Base-by-base conservation (phyloP, 1,284 basidiomycete species). In the Ganoderma multipileum region DNA sequence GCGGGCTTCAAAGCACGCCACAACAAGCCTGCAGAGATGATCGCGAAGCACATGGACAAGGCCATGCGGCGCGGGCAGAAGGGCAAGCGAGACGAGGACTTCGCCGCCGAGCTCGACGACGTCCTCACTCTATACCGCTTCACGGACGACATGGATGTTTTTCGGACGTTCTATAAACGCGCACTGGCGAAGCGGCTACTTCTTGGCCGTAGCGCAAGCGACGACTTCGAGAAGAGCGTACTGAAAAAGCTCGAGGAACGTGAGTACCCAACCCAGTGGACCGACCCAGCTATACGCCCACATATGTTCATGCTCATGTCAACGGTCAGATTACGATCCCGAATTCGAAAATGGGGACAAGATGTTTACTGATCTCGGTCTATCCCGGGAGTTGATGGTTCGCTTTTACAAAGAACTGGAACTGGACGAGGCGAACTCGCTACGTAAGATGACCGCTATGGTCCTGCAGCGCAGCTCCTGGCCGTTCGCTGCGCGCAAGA, bases 131-230 rank as follows among this genome's bases (percentile, higher is more conserved):
- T 99, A 60, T 97, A 98, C 80, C 86, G 96, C 57, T 98, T 91
- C 79, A 96, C 95, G 3, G 89, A 93, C 66, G 95, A 96, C 79
- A 95, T 95, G 79, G 95, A 97, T 76, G 94, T 96, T 23, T 98
- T 98, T 81, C 91, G 97, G 75, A 94, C 94, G 39, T 99, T 98
- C 82, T 99, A 99, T 81, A 93, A 95, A 77, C 90, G 94, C 11
- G 90, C 92, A 60, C 83, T 99, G 64, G 95, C 97, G 23, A 98
- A 95, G 83, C 88, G 97, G 47, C 79, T 99, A 66, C 82, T 99
- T 47, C 84, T 98, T 23, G 91, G 91, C 74, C 92, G 92, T 77
- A 95, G 92, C 64, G 97, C 97, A 0, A 95, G 92, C 8, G 91
- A 96, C 74, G 97, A 99, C 78, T 92, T 96, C 75, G 97, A 99